A percentile compares a stretch with the other conserved stretches of the same genome.
Conservation (phyloP, 2,329 filamentous ascomycete species). For the Pseudogymnoascus sp. region DNA sequence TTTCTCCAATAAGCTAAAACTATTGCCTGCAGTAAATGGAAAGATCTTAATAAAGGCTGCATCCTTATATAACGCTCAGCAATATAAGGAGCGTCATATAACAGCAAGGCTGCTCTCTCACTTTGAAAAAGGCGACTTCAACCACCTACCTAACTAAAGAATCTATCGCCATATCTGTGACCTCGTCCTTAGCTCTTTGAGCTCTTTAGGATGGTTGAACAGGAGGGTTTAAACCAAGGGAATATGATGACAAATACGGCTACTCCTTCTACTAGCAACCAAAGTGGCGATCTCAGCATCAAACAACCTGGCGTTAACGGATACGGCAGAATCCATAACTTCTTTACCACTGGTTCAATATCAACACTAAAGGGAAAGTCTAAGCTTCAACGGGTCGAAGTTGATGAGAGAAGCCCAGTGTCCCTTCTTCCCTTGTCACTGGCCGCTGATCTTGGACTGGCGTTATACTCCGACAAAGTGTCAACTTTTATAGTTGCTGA, state of each 20-base stretch:
- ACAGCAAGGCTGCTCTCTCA: not conserved
- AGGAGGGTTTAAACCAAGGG: not conserved
- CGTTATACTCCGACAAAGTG: conserved; percentile 9
- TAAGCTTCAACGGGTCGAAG: conserved; percentile 12
- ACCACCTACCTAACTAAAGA: not conserved
- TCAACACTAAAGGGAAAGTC: conserved; percentile 8
- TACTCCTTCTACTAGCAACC: not conserved
- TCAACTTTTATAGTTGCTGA: conserved; percentile 10
- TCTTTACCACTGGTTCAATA: conserved; percentile 14
- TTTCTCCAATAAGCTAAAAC: not conserved
- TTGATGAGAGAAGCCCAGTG: conserved; percentile 13
- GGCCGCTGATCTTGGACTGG: conserved; percentile 10
- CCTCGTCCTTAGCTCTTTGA: not conserved
- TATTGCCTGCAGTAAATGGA: not conserved
- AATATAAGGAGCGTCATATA: not conserved
- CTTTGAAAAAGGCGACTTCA: not conserved
- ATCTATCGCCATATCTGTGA: not conserved
- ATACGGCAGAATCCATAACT: conserved; percentile 10
- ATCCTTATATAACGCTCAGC: not conserved
- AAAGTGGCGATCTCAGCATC: not conserved
- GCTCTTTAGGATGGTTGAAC: not conserved
- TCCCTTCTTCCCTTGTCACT: conserved; percentile 13
- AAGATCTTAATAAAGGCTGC: not conserved
- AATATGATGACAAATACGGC: not conserved
- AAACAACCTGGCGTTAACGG: not conserved